phyloP scores from a whole-genome alignment of 257 asterid genomes.

The Fraxinus americana region DNA sequence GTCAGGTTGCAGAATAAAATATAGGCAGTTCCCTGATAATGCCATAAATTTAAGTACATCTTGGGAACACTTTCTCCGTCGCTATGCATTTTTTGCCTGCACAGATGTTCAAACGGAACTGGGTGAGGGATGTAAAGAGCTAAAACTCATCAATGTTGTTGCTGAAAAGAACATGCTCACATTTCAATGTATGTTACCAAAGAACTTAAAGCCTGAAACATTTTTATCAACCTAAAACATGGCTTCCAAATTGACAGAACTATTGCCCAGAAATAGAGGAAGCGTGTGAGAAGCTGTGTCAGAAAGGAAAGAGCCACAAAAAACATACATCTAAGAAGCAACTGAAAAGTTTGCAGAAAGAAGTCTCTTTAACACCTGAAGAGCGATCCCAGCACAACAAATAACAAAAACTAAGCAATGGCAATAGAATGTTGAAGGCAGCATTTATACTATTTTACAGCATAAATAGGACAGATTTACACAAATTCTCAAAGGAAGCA shows the following conservation, averaged over 20 bases:
- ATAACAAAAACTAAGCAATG: too few relatives aligned
- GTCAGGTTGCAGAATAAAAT: not conserved
- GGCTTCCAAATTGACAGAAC: not conserved
- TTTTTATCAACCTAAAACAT: not conserved
- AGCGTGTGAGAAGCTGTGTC: not conserved
- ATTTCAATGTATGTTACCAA: too few relatives aligned
- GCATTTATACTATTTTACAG: too few relatives aligned
- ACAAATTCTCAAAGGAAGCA: too few relatives aligned
- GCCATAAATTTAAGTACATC: not conserved
- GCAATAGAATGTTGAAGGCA: too few relatives aligned
- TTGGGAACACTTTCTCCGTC: slow-evolving; percentile 1
- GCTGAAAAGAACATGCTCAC: not conserved
- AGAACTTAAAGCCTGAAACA: not conserved
- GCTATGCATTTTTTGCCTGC: slow-evolving; percentile 31
- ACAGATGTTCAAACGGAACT: not conserved
- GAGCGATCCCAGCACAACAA: not conserved
- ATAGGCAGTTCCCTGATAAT: not conserved
- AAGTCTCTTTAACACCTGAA: not conserved
- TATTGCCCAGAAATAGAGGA: not conserved
- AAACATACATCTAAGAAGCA: not conserved
- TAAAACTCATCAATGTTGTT: not conserved
- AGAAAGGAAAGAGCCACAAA: not conserved
- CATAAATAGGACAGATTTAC: too few relatives aligned
- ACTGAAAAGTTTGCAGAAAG: not conserved
- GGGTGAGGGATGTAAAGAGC: not conserved